Base-by-base conservation (phyloP, 768 basidiomycete genomes). In the Rubroboletus satanas region DNA sequence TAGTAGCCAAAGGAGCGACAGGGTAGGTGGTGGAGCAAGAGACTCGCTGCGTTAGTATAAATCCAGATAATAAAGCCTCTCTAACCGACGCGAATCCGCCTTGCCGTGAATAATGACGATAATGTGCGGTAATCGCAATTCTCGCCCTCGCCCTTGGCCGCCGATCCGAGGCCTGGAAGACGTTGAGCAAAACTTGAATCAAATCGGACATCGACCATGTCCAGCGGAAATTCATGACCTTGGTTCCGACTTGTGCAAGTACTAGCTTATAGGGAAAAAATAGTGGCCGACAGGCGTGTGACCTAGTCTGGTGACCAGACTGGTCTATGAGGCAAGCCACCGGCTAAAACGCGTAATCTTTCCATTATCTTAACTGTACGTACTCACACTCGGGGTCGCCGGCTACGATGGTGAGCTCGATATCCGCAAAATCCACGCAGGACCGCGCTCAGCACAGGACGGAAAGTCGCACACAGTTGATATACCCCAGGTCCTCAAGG, bases 401-500 rank as follows among this genome's bases (percentile, higher is more conserved):
- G 26, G 48, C 51, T 18, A 54, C 56, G 28, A 64, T 69, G 65
- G 66, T 67, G 55, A 65, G 62, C 54, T 51, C 31, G 49, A 56
- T 45, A 28, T 28, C 9, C 45, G 6, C 35, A 44, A 21, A 39
- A 26, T 6, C 3, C 17, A 33, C 12, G 17, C 18, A 44, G 37
- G 17, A 50, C 8, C 2, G 18, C 45, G 42, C 56, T 57, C 33
- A 51, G 35, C 36, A 43, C 46, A 15, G n/a, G 31, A 10, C 14
- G 15, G 9, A 51, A 56, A 67, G 66, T 59, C 67, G 5, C 68
- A 31, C 67, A 93, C 90, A 45, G 93, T 96, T 51, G 93, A 95
- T 67, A 92, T 94, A 64, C 90, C 90, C 0, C 78, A 85, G 61
- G 76, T 78, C 44, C 79, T 95, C 70, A 90, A 88, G 70, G 83